Evolutionary conservation across 106 monocot genomes (phyloP).

Genomic region (Phalaenopsis aphrodite): DNA sequence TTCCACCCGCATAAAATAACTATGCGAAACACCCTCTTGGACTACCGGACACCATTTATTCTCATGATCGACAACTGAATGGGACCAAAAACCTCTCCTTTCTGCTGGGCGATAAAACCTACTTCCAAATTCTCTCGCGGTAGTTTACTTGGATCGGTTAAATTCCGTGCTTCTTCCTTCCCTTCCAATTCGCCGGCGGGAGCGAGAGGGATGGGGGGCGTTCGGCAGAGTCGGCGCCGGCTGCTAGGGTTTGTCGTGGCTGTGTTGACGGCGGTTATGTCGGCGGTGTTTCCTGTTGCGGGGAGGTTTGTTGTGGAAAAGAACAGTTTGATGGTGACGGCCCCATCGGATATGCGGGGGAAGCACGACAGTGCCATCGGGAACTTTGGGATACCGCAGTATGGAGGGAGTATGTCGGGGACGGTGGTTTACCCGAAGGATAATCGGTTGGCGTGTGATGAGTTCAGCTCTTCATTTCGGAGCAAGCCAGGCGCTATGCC

Average conservation of each 20-base stretch:
- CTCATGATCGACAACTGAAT: background rate
- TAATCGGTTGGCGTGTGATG: constrained; percentile 61
- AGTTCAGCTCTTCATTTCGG: constrained; percentile 42
- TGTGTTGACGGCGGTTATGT: background rate
- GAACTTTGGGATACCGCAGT: constrained; percentile 96
- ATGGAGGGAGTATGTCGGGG: constrained; percentile 93
- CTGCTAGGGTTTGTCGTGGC: constrained; percentile 7
- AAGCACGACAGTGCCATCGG: constrained; percentile 90
- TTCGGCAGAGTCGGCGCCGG: background rate
- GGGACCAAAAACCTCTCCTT: background rate
- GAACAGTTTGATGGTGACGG: constrained; percentile 92
- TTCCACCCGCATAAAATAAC: background rate
- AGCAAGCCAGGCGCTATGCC: constrained; percentile 73
- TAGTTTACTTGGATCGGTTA: background rate
- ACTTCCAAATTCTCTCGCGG: background rate
- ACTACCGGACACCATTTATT: background rate
- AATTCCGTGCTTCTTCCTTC: background rate
- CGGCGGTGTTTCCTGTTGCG: constrained; percentile 11
- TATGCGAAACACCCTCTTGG: background rate
- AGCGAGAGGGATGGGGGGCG: background rate
- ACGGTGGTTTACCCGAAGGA: constrained; percentile 74
- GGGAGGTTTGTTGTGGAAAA: constrained; percentile 91
- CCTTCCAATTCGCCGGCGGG: background rate
- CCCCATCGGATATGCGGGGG: constrained; percentile 63
- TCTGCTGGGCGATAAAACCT: background rate